Percentiles rank a stretch among this genome's conserved stretches.
These are phyloP conservation scores for Backusella tuberculispora DNA, from an alignment of 192 early-diverging fungal genomes.

Conservation along the genomic window DNA sequence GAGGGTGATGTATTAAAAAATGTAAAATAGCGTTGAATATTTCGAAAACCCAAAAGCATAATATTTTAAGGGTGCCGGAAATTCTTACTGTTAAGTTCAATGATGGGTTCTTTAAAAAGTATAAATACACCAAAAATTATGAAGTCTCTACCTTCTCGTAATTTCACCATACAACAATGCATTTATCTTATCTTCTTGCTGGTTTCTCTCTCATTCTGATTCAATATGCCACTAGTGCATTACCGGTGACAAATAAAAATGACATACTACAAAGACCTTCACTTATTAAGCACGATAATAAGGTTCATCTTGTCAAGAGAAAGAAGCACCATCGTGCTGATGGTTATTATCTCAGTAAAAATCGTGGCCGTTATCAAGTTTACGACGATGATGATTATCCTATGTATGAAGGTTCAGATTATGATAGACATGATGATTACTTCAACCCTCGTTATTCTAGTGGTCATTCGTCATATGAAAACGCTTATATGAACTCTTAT, in stretches of 20 bases:
- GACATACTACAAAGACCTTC: not conserved
- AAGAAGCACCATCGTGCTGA: not conserved
- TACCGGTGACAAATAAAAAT: not conserved
- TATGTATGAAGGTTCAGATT: not conserved
- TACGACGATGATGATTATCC: not conserved
- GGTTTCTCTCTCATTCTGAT: not conserved
- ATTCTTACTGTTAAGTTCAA: not conserved
- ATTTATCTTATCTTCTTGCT: not conserved
- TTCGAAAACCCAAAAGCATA: not conserved
- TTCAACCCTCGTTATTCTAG: not conserved
- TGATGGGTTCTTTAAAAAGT: not conserved
- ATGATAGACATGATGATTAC: not conserved
- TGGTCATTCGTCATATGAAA: not conserved
- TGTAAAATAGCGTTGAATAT: not conserved
- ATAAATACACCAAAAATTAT: not conserved
- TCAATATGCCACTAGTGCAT: conserved; percentile 5
- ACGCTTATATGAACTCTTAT: not conserved
- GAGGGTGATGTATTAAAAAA: not conserved
- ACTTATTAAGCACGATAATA: not conserved
- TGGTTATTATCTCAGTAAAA: not conserved
- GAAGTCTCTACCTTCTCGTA: not conserved
- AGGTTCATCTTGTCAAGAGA: not conserved
- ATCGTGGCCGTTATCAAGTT: too few species aligned
- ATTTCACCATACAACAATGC: not conserved
- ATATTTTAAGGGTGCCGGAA: not conserved